A percentile compares a stretch with the other conserved stretches of the same genome.
phyloP scores from a whole-genome alignment of 108 stramenopile genomes.

The Bacterosira constricta region DNA sequence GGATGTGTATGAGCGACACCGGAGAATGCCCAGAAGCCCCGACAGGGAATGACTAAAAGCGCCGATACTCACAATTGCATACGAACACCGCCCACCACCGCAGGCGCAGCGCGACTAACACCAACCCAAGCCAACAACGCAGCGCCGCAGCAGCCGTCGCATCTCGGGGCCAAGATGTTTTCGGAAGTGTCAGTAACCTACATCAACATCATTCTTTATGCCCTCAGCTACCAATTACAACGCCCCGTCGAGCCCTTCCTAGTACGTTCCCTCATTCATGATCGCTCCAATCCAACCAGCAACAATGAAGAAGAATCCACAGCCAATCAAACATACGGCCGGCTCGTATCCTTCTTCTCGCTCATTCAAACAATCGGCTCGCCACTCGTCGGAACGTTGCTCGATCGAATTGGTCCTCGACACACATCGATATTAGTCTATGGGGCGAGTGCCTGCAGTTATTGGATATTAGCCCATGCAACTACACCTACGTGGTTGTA shows the following conservation, averaged over 20 bases:
- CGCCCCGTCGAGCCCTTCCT: slow-evolving; percentile 83
- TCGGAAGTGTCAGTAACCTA: slow-evolving; percentile 59
- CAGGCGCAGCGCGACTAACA: too few relatives aligned
- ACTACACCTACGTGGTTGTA: slow-evolving; percentile 54
- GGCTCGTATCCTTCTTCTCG: slow-evolving; percentile 76
- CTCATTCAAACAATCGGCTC: slow-evolving; percentile 71
- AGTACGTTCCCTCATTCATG: slow-evolving; percentile 52
- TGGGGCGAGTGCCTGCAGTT: slow-evolving; percentile 62
- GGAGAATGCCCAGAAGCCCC: too few relatives aligned
- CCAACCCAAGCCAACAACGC: too few relatives aligned
- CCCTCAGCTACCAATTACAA: slow-evolving; percentile 78
- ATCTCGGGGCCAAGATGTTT: slow-evolving; percentile 5
- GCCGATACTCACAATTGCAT: too few relatives aligned
- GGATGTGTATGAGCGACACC: too few relatives aligned
- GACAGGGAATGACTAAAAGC: too few relatives aligned
- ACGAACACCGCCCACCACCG: too few relatives aligned
- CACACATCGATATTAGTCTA: slow-evolving; percentile 61
- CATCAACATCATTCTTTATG: slow-evolving; percentile 77
- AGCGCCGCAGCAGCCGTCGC: too few relatives aligned
- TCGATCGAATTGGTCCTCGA: slow-evolving; percentile 71
- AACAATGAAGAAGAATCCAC: slow-evolving; percentile 30
- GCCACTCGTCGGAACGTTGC: slow-evolving; percentile 67
- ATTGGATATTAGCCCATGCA: slow-evolving; percentile 64
- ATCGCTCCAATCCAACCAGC: neutral
- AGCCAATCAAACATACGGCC: slow-evolving; percentile 64